Percentiles rank a stretch among this genome's conserved stretches.
phyloP scores from a whole-genome alignment of 768 basidiomycete species.

The Hericium alpestre region DNA sequence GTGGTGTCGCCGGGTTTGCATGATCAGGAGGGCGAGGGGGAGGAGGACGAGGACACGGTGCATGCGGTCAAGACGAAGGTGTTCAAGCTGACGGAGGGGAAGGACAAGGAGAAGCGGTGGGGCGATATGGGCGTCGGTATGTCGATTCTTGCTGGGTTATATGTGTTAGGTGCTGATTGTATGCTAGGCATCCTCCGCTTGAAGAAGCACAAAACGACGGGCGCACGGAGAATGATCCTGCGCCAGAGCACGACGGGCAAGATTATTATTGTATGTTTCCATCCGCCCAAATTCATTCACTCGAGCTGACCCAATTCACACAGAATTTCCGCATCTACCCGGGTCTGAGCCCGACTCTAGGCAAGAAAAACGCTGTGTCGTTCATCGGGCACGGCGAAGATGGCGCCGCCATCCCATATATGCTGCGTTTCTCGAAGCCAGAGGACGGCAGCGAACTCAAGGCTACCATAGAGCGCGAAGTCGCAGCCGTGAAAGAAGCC shows the following conservation, averaged over 20 bases:
- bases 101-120: conserved; percentile 45
- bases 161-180: not conserved
- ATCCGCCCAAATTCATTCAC: not conserved
- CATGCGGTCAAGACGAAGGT: conserved; percentile 52
- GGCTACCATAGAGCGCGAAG: conserved; percentile 51
- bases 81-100: conserved; percentile 37
- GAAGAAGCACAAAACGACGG: conserved; percentile 63
- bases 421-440: conserved; percentile 49
- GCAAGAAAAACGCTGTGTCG: conserved; percentile 39
- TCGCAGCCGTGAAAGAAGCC: conserved; percentile 33
- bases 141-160: conserved; percentile 15
- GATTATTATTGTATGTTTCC: conserved; percentile 50
- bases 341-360: conserved; percentile 41
- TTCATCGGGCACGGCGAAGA: conserved; percentile 49
- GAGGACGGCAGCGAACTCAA: conserved; percentile 48
- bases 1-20: conserved; percentile 23
- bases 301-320: not conserved
- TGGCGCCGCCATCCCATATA: conserved; percentile 48
- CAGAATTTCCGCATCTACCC: conserved; percentile 69
- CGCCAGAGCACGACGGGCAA: conserved; percentile 69
- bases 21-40: conserved; percentile 69
- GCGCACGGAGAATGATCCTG: conserved; percentile 49
- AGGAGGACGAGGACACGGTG: conserved; percentile 66
- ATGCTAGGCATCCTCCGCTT: conserved; percentile 53
- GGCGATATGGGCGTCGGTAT: conserved; percentile 57